Base-by-base conservation (phyloP, 1,139 yeast species). In the Arxiozyma slooffiae region DNA sequence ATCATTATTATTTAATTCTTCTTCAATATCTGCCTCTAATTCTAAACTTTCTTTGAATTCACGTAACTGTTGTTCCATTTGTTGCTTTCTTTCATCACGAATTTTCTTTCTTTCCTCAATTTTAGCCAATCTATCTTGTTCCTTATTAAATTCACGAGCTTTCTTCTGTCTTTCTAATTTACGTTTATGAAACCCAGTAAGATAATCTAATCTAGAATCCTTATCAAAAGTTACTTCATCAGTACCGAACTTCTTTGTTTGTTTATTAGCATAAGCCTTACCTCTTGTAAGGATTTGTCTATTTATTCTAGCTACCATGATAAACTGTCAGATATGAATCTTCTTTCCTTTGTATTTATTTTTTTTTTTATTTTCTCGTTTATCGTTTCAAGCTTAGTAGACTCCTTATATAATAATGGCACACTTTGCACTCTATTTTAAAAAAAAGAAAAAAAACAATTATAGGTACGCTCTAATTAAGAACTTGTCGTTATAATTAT, bases 141-240 rank as follows among this genome's bases (percentile, higher is more conserved):
- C 96, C 59, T 83, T 80, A 48, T 77, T 78, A 59, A 75, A 80
- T 53, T 79, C 85, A 57, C 79, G 81, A 0, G 97, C 97, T 58
- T 82, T 82, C 70, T 88, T 90, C 69, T 85, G 86, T 66, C 97
- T 77, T 62, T 85, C 85, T 21, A 90, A 65, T 67, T 92, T 92
- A 63, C 98, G 78, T 70, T 92, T 92, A 67, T 92, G 98, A 66
- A 92, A 92, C 37, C 98, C 98, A 1, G 97, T 92, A 59, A 92
- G 72, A 67, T 82, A 92, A 54, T 90, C 96, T 66, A 71, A 70
- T 66, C 96, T 73, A 24, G 82, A 77, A 39, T 78, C 85, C 57
- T 80, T 79, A 68, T 90, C 92, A 65, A 87, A 90, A 1, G 78
- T 79, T 38, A 90, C 94, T 64, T 87, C 96, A 38, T 79, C 89